phyloP scores from a whole-genome alignment of 306 rosid species.

The Quercus berberidifolia region DNA sequence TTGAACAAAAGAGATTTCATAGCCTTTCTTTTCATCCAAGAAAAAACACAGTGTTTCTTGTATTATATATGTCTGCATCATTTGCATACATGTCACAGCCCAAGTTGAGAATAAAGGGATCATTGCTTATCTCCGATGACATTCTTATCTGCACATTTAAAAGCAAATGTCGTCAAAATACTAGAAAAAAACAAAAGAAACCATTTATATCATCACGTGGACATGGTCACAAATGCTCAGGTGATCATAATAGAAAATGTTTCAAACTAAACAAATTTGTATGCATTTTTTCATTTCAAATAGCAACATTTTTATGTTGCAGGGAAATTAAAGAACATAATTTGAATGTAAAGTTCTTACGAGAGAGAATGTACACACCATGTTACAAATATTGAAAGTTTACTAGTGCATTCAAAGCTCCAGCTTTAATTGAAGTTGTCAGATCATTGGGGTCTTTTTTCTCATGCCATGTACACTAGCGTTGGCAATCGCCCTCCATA shows the following conservation, averaged over 20 bases:
- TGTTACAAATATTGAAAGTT: background rate
- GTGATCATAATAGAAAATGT: too few species aligned
- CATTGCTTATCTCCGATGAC: constrained; percentile 62
- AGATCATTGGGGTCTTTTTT: constrained; percentile 51
- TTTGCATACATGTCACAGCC: constrained; percentile 74
- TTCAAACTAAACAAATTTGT: too few species aligned
- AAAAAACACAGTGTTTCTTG: constrained; percentile 56
- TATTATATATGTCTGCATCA: constrained; percentile 31
- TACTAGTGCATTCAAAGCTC: constrained; percentile 66
- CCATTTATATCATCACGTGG: background rate
- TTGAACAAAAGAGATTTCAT: constrained; percentile 51
- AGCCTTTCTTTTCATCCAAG: constrained; percentile 53
- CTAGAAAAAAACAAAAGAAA: background rate
- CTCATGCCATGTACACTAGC: constrained; percentile 59
- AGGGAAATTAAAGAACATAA: too few species aligned
- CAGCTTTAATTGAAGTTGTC: constrained; percentile 68
- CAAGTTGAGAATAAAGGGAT: constrained; percentile 57
- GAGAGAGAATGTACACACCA: too few species aligned
- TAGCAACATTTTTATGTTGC: too few species aligned
- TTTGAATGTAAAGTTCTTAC: too few species aligned
- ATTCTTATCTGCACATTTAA: constrained; percentile 49
- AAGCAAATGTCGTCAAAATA: background rate
- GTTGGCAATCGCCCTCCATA: constrained; percentile 49
- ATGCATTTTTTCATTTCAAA: too few species aligned
- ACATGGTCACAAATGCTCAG: background rate